These are phyloP conservation scores for Aspergillus clavatus DNA, from an alignment of 2,329 filamentous ascomycete genomes.

Conservation along the genomic window DNA sequence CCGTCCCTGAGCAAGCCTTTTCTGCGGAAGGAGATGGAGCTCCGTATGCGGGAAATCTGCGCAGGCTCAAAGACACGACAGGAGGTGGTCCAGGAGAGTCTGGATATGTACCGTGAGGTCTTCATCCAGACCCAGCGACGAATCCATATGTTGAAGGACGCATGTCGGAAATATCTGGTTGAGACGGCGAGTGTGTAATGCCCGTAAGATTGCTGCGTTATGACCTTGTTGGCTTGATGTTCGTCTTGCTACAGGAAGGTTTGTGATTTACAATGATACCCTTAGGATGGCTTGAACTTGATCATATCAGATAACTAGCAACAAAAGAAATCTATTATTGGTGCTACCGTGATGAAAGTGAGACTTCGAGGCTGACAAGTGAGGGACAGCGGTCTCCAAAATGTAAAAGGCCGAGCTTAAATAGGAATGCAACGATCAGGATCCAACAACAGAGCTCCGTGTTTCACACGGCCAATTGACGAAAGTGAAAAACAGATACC, in stretches of 20 bases:
- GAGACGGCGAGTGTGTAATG: constrained; percentile 25
- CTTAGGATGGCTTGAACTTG: background rate
- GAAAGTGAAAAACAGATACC: background rate
- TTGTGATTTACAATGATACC: constrained; percentile 4
- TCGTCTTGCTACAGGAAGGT: background rate
- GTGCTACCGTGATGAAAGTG: background rate
- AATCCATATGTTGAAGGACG: constrained; percentile 58
- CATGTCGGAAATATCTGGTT: constrained; percentile 55
- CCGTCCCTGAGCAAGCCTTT: constrained; percentile 88
- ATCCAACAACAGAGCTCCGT: background rate
- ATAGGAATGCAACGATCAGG: background rate
- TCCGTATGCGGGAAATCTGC: constrained; percentile 95
- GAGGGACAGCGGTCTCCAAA: background rate
- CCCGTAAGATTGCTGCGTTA: no score
- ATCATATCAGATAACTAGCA: background rate
- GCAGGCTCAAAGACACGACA: constrained; percentile 72
- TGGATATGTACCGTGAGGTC: constrained; percentile 80
- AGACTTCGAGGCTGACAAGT: no score
- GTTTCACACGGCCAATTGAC: no score
- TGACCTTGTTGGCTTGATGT: background rate
- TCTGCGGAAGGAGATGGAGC: constrained; percentile 93
- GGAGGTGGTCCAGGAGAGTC: constrained; percentile 73
- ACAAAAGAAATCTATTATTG: background rate
- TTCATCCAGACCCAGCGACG: constrained; percentile 77
- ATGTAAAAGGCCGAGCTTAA: background rate